Evolutionary conservation across 1,284 basidiomycete genomes (phyloP), one percentile per base, ranked within the genome.

Genomic region (Tilletia caries): DNA sequence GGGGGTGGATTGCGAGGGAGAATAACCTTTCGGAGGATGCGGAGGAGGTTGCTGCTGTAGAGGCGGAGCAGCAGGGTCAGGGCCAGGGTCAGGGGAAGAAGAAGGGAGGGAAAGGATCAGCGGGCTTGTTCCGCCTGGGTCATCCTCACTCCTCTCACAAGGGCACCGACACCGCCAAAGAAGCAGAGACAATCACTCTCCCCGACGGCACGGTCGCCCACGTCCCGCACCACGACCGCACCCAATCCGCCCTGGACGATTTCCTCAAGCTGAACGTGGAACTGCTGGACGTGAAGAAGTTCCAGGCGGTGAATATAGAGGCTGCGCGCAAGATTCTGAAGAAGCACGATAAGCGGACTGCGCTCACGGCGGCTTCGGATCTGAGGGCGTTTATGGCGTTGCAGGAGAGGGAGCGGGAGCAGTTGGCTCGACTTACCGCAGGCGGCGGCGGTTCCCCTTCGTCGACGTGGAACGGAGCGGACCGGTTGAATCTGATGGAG

Each of bases 311-410:
- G 8, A 97, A 93, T 76, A 87, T 91, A 6, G 93, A 96, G 83
- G 95, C 94, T 0, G 84, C 84, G 23, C 73, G 84, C n/a, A 85
- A 85, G 78, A 85, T 85, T 44, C 88, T 96, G 71, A 96, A 97
- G 86, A 97, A 97, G 83, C 95, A 96, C 82, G 88, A 92, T 33
- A 97, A 96, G 83, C 89, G 92, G 3, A 93, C 92, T 0, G 80
- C 81, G 0, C 75, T 88, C 8, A 86, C 86, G 3, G 87, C 86
- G 1, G 75, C 75, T 65, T 68, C 70, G 34, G 79, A 79, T 37
- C 58, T 80, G 64, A 50, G 77, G 25, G 62, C 69, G 2, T 80
- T 80, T 34, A 76, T 80, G 72, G 75, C 76, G 18, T 73, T 76
- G 58, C 77, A 80, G 67, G 77, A 80, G 66, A 69, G 70, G 12